Base-by-base conservation (phyloP, 345 rosid species). In the Draba incana region DNA sequence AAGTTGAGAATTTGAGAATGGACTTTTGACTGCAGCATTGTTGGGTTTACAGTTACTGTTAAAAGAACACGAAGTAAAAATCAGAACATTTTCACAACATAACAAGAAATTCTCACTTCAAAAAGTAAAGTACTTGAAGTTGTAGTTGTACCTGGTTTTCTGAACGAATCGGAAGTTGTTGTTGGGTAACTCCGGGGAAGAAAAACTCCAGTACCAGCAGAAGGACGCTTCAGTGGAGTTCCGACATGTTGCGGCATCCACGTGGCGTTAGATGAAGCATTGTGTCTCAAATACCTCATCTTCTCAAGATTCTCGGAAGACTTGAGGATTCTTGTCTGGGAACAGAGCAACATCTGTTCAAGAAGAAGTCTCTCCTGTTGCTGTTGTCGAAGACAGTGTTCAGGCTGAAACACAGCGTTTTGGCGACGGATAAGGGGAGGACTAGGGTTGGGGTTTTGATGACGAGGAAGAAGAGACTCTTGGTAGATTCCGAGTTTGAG, bases 401-500 rank as follows among this genome's bases (percentile, higher is more conserved):
- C 78, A 15, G 59, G 31, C 2, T 41, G 69, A 62, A 55, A 62
- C 55, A 70, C 48, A 5, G 70, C 70, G 70, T 69, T 69, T 54
- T 63, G 66, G 1, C 48, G 79, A 24, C 70, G 55, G 6, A 55
- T 43, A 7, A 57, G 3, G 1, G 46, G 3, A 1, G 38, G 78
- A 53, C n/a, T 59, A 4, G 59, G 69, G 41, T 31, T 51, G 0
- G 60, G 31, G 35, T 10, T 47, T 20, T 20, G 20, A n/a, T 16
- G 54, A 0, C 50, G 74, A 25, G 52, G 43, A 30, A 39, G 47
- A 28, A 24, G 64, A 43, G 74, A 51, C n/a, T 58, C 80, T 1
- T 20, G 20, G 45, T 67, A 62, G 25, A 64, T 64, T 38, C 69
- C 76, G 46, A 83, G 64, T 71, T 84, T 82, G 74, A 89, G 71